Base-by-base conservation (phyloP, 2,329 filamentous ascomycete species). In the Alternaria atra region DNA sequence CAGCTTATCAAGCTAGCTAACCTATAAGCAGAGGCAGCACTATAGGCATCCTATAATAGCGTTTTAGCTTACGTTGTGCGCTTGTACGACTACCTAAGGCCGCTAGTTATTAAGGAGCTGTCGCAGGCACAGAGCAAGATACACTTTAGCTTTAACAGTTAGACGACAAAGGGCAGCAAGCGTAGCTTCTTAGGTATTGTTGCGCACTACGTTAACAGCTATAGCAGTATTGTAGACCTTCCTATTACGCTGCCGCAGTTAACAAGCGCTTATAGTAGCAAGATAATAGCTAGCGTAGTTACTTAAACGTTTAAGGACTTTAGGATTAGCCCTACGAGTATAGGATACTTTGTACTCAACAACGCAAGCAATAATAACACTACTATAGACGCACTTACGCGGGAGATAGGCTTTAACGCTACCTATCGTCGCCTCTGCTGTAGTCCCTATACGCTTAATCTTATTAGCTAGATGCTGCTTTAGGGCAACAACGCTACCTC, bases 181-280 rank as follows among this genome's bases (percentile, higher is more conserved):
- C 40, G 27, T 5, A 50, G 50, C 42, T 61, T 50, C 29, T 8
- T 55, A 12, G 35, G 59, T 5, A 23, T 58, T 32, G 48, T 52
- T 58, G 42, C 51, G 12, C 48, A 55, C 43, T 58, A 58, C 29
- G 43, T 51, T 25, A 35, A 47, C 27, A 25, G 4, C 17, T 2
- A 8, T 15, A 20, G 59, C 7, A 10, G 30, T 0, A 5, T 61
- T 39, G 12, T 30, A 1, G 54, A 58, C 20, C 17, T 61, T 6
- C 59, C 43, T 54, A 58, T 61, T 20, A 55, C 59, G n/a, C 37
- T 61, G 30, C 54, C 54, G 2, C 29, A 61, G 23, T 32, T 61
- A 5, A 40, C 17, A 32, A 50, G 59, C 34, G 34, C 55, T 4
- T 35, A 61, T 25, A 53, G 42, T 43, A 20, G 48, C 15, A 23